These are phyloP conservation scores for Boehmeria nivea DNA, from an alignment of 306 rosid species.

Conservation along the genomic window DNA sequence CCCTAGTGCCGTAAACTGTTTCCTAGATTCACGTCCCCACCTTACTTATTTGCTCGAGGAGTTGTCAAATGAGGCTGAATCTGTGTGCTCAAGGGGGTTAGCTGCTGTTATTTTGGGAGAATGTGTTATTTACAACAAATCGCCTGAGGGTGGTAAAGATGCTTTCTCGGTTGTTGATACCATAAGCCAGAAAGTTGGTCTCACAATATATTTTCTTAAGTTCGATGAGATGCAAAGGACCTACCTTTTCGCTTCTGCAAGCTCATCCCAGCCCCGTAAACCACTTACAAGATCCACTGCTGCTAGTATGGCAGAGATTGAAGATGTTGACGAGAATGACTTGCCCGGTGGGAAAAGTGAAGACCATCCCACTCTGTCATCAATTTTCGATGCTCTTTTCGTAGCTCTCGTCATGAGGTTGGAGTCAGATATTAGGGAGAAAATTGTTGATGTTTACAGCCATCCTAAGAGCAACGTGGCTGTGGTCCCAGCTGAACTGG, in stretches of 20 bases:
- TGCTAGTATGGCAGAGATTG: conserved; percentile 79
- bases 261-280: conserved; percentile 41
- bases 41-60: conserved; percentile 83
- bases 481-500: conserved; percentile 91
- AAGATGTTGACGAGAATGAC: conserved; percentile 53
- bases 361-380: conserved; percentile 71
- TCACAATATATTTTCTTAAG: conserved; percentile 68
- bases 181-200: conserved; percentile 84
- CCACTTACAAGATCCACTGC: conserved; percentile 75
- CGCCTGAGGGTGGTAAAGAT: conserved; percentile 57
- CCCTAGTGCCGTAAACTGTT: conserved; percentile 80
- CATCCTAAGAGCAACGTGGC: conserved; percentile 78
- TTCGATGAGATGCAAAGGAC: conserved; percentile 83
- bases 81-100: conserved; percentile 71
- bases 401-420: conserved; percentile 49
- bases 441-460: conserved; percentile 72
- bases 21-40: conserved; percentile 88
- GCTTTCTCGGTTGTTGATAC: conserved; percentile 75
- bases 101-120: conserved; percentile 87
- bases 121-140: conserved; percentile 81
- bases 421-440: conserved; percentile 72
- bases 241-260: conserved; percentile 46
- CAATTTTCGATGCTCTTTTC: conserved; percentile 64
- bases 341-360: conserved; percentile 43
- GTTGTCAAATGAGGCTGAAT: conserved; percentile 60